Conservation (phyloP, 176 grass and related monocot genomes). For the Eragrostis curvula region DNA sequence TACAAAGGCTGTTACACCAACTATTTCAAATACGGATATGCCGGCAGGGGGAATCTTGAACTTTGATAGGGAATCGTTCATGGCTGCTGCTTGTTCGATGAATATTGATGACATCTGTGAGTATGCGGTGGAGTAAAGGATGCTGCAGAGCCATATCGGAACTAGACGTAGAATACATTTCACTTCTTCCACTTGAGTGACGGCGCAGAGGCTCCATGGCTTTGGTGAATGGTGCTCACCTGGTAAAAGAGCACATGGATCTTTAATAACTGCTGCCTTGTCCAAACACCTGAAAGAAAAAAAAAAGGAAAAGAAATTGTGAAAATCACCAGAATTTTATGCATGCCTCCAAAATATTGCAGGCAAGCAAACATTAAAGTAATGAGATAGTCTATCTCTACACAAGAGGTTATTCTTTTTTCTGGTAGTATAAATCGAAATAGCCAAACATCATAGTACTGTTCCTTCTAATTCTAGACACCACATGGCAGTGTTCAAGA, state of each 20-base stretch:
- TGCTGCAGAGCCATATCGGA: constrained; percentile 69
- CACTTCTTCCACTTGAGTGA: constrained; percentile 70
- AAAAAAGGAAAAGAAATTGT: constrained; percentile 3
- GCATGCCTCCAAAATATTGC: too few species aligned
- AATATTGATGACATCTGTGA: constrained; percentile 64
- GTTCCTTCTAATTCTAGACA: too few species aligned
- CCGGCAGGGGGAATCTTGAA: constrained; percentile 46
- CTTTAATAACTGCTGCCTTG: constrained; percentile 50
- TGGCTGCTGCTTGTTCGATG: constrained; percentile 61
- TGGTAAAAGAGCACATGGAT: neutral
- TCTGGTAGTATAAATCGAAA: too few species aligned
- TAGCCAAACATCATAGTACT: too few species aligned
- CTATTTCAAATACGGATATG: constrained; percentile 55
- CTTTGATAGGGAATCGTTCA: constrained; percentile 33
- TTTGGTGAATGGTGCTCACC: constrained; percentile 3
- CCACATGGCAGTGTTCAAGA: too few species aligned
- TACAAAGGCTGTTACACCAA: constrained; percentile 49
- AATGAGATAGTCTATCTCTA: too few species aligned
- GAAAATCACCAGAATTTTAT: too few species aligned
- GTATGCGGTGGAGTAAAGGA: constrained; percentile 59
- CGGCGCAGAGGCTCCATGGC: constrained; percentile 46
- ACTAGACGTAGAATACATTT: constrained; percentile 58
- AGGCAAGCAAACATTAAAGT: too few species aligned
- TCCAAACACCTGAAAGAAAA: constrained; percentile 57
- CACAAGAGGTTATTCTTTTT: too few species aligned